Base-by-base conservation (phyloP, 371 early-diverging fungal genomes). In the Amoeboaphelidium occidentale region DNA sequence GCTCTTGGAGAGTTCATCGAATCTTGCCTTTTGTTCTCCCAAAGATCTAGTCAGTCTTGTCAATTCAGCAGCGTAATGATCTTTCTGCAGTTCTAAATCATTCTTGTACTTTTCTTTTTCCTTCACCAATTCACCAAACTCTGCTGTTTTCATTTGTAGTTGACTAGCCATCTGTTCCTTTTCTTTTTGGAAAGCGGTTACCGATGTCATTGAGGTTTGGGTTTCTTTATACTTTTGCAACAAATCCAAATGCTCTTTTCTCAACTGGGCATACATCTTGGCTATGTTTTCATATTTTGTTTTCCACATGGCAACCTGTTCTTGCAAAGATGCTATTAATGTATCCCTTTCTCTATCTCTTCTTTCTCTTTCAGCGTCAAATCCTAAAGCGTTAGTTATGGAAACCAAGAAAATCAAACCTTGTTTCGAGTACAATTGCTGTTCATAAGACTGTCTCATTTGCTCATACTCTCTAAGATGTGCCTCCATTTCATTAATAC, bases 201-300 rank as follows among this genome's bases (percentile, higher is more conserved):
- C 27, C 17, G 25, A 45, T 4, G 14, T 4, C 10, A 17, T 6
- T 25, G 17, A 24, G 23, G 14, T 25, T 24, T 28, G 47, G 22
- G 23, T 23, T 28, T 62, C 56, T 52, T 68, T 69, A 52, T 79
- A 88, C 62, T 85, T 85, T 50, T 72, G 74, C 55, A 93, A 63
- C 28, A 93, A 64, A 28, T 88, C 93, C 52, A 96, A 67, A 62
- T 96, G 92, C 54, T 91, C 92, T 59, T 90, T 87, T 49, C 96
- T 77, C 43, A 96, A 67, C 58, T 89, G 85, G 14, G 90, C 81
- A 58, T 96, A 96, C 25, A 92, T 65, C 55, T 84, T 85, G n/a
- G 89, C 84, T 10, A 89, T 61, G 6, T 81, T 79, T 55, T 86
- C 87, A 54, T 85, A 86, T 60, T 85, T 89, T 55, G 77, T 75